Evolutionary conservation across 352 stramenopile species (phyloP).

Genomic region (Globisporangium cederbergense): DNA sequence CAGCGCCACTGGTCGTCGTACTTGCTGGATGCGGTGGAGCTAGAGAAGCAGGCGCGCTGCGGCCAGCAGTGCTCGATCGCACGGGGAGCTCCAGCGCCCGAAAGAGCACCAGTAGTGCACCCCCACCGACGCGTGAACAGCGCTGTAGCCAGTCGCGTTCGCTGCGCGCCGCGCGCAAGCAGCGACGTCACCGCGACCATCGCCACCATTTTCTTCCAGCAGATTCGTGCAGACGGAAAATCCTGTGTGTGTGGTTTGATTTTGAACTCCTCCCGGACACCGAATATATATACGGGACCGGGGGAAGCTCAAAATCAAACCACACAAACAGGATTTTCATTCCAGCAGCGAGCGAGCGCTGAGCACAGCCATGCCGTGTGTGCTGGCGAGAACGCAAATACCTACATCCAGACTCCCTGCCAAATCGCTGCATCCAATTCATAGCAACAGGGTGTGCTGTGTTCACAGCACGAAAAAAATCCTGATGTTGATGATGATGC

Average conservation of each 20-base stretch:
- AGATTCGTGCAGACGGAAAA: neutral
- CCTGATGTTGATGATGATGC: neutral
- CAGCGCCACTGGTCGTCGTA: constrained; percentile 27
- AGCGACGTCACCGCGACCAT: constrained; percentile 3
- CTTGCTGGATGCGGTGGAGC: neutral
- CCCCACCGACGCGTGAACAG: neutral
- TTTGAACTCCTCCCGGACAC: neutral
- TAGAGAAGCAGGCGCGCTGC: neutral
- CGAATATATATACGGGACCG: too few species aligned
- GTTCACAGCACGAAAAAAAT: neutral
- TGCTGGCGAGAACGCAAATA: neutral
- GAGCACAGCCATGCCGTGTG: neutral
- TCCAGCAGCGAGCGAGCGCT: neutral
- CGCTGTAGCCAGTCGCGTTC: neutral
- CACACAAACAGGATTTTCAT: neutral
- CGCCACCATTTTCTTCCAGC: neutral
- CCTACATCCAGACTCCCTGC: neutral
- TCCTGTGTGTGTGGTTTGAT: neutral
- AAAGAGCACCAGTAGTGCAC: neutral
- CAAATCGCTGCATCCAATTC: neutral
- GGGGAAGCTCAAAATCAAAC: neutral
- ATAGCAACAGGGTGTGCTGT: neutral
- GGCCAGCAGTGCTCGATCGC: neutral
- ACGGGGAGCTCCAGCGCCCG: neutral
- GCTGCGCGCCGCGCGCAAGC: neutral